Evolutionary conservation across 345 rosid species (phyloP).

Genomic region (Linum usitatissimum): DNA sequence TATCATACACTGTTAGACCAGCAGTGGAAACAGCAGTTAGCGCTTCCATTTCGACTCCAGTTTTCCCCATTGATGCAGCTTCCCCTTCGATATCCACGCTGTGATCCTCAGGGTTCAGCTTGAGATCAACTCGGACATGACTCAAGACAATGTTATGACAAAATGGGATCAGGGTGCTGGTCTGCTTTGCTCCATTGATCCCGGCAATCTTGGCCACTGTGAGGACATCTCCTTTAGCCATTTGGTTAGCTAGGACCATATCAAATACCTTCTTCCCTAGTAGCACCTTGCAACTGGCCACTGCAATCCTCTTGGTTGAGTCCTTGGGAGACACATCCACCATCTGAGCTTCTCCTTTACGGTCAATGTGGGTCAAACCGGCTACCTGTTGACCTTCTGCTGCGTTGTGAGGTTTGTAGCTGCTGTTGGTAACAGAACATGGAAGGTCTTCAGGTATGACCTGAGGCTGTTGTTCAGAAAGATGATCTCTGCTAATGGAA

Average conservation of each 20-base stretch:
- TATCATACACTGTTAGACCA: constrained; percentile 83
- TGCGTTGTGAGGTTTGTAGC: not conserved
- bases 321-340: constrained; percentile 83
- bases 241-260: constrained; percentile 66
- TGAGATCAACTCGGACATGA: constrained; percentile 60
- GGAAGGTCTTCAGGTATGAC: constrained; percentile 11
- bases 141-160: constrained; percentile 72
- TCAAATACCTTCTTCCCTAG: constrained; percentile 63
- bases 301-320: constrained; percentile 52
- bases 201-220: constrained; percentile 88
- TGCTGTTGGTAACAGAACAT: not conserved
- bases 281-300: constrained; percentile 66
- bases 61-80: constrained; percentile 66
- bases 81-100: constrained; percentile 78
- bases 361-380: constrained; percentile 48
- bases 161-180: constrained; percentile 70
- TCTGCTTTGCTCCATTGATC: constrained; percentile 77
- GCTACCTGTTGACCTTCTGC: not conserved
- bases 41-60: constrained; percentile 96
- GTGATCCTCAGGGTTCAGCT: constrained; percentile 44
- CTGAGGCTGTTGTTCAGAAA: constrained; percentile 18
- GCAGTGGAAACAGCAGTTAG: constrained; percentile 73
- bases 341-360: constrained; percentile 77
- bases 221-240: constrained; percentile 94
- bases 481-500: constrained; percentile 18